phyloP scores from a whole-genome alignment of 106 monocot species.

The Alisma plantagoaquatica region DNA sequence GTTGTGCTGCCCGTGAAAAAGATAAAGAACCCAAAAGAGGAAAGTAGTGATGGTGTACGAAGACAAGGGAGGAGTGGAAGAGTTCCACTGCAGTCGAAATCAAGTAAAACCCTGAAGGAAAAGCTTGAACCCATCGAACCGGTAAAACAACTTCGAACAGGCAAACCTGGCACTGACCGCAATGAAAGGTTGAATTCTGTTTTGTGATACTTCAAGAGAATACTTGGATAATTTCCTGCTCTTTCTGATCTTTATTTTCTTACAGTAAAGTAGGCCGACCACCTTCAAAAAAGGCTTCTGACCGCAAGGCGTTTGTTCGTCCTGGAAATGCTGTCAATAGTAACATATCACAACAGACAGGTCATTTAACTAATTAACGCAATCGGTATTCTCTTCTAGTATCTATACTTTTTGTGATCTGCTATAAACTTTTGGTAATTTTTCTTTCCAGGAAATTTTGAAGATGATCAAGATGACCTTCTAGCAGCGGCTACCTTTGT shows the following conservation, averaged over 20 bases:
- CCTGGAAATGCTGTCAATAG: constrained; percentile 23
- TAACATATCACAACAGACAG: constrained; percentile 37
- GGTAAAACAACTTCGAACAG: constrained; percentile 52
- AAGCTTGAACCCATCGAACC: constrained; percentile 41
- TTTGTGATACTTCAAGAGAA: too few species aligned
- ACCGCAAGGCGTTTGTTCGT: constrained; percentile 57
- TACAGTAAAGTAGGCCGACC: constrained; percentile 70
- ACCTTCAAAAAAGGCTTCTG: constrained; percentile 66
- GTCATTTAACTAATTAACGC: constrained; percentile 32
- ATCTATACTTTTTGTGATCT: neutral
- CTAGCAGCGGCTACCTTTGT: constrained; percentile 54
- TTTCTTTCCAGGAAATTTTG: constrained; percentile 44
- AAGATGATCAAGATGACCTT: constrained; percentile 79
- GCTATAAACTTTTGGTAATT: neutral
- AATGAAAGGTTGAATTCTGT: constrained; percentile 68
- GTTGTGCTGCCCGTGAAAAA: constrained; percentile 50
- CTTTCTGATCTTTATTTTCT: too few species aligned
- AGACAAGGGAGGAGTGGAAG: constrained; percentile 78
- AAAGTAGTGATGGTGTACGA: constrained; percentile 63
- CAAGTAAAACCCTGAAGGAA: constrained; percentile 48
- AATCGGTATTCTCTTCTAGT: neutral
- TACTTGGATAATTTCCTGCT: too few species aligned
- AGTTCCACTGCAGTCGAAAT: constrained; percentile 36
- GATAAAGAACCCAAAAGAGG: constrained; percentile 59
- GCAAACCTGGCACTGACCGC: constrained; percentile 45